A percentile compares a stretch with the other conserved stretches of the same genome.
These are phyloP conservation scores for Sechiopsis laciniata DNA, from an alignment of 306 rosid species.

Conservation along the genomic window DNA sequence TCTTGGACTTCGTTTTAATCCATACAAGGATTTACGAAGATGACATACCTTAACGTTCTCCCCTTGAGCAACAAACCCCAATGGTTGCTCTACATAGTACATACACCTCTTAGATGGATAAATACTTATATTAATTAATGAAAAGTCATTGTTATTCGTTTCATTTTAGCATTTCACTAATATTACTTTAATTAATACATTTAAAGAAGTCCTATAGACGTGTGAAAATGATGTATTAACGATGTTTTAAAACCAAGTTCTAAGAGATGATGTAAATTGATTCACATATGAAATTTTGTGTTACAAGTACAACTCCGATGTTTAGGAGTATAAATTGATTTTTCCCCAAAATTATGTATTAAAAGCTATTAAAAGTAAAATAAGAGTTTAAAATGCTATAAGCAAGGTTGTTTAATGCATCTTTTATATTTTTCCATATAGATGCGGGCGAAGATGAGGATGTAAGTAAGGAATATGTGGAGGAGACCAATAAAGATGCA, in stretches of 20 bases:
- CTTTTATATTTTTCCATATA: slow-evolving; percentile 29
- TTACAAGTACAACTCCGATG: neutral
- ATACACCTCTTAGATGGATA: neutral
- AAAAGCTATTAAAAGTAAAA: neutral
- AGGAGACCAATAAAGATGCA: slow-evolving; percentile 68
- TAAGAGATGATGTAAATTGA: neutral
- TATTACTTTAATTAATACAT: neutral
- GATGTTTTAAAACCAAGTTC: neutral
- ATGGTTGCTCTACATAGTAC: too few species aligned
- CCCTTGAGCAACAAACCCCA: too few species aligned
- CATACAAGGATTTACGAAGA: too few species aligned
- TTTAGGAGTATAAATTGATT: neutral
- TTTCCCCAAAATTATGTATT: neutral
- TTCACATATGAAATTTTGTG: neutral
- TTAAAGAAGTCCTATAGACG: neutral
- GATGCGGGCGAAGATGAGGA: slow-evolving; percentile 86
- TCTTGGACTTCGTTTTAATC: too few species aligned
- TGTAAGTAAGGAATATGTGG: slow-evolving; percentile 60
- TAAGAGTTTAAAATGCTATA: neutral
- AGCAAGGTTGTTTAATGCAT: slow-evolving; percentile 14
- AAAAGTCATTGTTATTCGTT: neutral
- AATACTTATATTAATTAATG: neutral
- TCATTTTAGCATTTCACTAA: neutral
- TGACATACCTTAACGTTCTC: too few species aligned
- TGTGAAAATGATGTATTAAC: neutral